A percentile compares a stretch with the other conserved stretches of the same genome.
These are phyloP conservation scores for Mortierella claussenii DNA, from an alignment of 192 early-diverging fungal genomes.

Conservation along the genomic window DNA sequence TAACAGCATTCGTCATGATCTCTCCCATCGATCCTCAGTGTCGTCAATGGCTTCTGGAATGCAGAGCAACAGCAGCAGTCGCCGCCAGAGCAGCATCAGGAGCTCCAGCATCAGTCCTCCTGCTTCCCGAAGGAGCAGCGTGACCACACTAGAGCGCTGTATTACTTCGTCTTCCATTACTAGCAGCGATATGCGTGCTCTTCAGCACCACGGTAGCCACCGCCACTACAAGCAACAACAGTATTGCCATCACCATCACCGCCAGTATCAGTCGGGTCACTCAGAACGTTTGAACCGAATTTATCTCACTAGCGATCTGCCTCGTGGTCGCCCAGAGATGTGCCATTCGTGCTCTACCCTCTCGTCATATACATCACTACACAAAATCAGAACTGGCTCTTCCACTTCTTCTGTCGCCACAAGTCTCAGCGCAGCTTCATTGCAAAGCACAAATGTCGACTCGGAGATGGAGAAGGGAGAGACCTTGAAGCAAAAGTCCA, in stretches of 20 bases:
- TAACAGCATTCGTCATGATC: not conserved
- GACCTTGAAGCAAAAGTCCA: too few species aligned
- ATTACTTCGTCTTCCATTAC: not conserved
- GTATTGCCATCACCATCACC: conserved; percentile 3
- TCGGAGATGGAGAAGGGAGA: too few species aligned
- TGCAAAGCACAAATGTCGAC: too few species aligned
- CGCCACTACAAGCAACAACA: too few species aligned
- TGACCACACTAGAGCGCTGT: not conserved
- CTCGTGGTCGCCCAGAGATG: conserved; percentile 21
- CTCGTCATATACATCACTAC: not conserved
- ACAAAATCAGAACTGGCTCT: not conserved
- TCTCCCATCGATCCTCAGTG: not conserved
- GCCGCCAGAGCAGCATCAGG: not conserved
- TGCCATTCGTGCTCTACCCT: too few species aligned
- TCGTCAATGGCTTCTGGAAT: not conserved
- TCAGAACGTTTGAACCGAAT: not conserved
- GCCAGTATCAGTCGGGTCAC: not conserved
- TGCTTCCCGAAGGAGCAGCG: conserved; percentile 1
- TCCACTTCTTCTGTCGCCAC: too few species aligned
- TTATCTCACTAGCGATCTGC: conserved; percentile 23
- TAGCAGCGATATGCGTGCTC: too few species aligned
- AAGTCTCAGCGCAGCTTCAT: too few species aligned
- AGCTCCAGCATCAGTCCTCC: not conserved
- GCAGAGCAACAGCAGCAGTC: not conserved
- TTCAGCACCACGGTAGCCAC: too few species aligned